phyloP scores from a whole-genome alignment of 768 basidiomycete genomes.

The Amanita subjunquillea region DNA sequence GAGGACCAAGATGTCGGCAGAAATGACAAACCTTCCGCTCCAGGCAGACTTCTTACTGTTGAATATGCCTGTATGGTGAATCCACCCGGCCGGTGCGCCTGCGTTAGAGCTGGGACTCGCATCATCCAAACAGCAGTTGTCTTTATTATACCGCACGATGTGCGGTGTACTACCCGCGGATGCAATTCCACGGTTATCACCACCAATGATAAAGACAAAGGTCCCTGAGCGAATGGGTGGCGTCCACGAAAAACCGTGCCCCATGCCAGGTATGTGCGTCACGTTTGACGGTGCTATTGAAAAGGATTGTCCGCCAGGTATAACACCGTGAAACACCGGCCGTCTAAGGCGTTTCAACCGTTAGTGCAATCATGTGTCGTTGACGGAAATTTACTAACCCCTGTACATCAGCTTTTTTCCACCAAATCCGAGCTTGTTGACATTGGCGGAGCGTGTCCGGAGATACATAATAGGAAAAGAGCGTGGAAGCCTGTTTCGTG shows the following conservation, averaged over 20 bases:
- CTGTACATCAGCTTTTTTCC: constrained; percentile 38
- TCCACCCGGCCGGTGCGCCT: not conserved
- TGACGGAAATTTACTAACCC: constrained; percentile 30
- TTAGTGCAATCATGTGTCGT: not conserved
- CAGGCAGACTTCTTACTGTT: not conserved
- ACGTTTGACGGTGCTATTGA: constrained; percentile 40
- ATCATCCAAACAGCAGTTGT: not conserved
- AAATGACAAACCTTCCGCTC: not conserved
- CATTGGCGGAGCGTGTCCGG: constrained; percentile 62
- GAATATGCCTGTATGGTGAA: not conserved
- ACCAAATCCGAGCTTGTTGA: constrained; percentile 53
- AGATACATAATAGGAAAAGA: constrained; percentile 49
- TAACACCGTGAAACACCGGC: constrained; percentile 57
- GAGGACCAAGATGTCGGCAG: too few relatives aligned
- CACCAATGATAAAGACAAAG: not conserved
- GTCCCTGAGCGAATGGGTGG: not conserved
- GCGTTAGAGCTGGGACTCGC: not conserved
- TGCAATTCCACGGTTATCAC: not conserved
- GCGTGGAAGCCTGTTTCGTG: constrained; percentile 32
- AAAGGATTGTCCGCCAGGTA: constrained; percentile 75
- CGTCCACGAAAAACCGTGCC: constrained; percentile 13
- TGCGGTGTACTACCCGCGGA: not conserved
- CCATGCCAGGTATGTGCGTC: constrained; percentile 30
- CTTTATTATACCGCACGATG: not conserved
- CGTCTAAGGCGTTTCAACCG: constrained; percentile 22